Evolutionary conservation across 495 filamentous ascomycete species (phyloP), one percentile per base, ranked within the genome.

Genomic region (Choiromyces venosus): DNA sequence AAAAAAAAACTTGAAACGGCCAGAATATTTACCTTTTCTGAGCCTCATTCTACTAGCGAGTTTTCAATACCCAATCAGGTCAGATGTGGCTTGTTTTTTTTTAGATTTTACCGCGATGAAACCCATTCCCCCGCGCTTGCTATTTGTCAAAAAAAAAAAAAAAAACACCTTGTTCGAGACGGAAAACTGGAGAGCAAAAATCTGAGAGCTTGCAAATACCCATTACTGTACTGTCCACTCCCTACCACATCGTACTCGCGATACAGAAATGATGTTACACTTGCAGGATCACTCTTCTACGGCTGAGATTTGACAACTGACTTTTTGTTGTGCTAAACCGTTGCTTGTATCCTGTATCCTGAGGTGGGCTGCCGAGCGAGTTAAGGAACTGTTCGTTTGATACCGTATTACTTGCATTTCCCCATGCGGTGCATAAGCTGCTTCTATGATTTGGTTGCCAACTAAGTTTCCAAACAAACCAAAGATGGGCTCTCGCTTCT

Each of bases 11-110:
- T 73, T 69, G 70, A 75, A 69, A 73, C 70, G 46, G 70, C 46
- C 56, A 72, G 66, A 76, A 72, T 72, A 37, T 66, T 69, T 68
- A 69, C 65, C 66, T 56, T 69, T 35, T 66, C 69, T 61, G 74
- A 77, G 74, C 75, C 75, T 77, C 75, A 77, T 69, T 69, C 72
- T 69, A 71, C 71, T 71, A 75, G 72, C 75, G 69, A 77, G 36
- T 7, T 66, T 44, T 65, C 74, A 69, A 77, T 73, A 38, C 75
- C 68, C 6, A 37, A 69, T 76, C 65, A 35, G 66, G 75, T 64
- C 35, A 77, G 64, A 73, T 73, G 75, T 77, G 75, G 75, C 75
- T 77, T 14, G 46, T 56, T 29, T 56, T 44, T 56, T 44, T 25
- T 2, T n/a, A n/a, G 9, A 56, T 56, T 56, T 56, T 12, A 12